Evolutionary conservation across 352 stramenopile genomes (phyloP).

Genomic region (Blastocystis sp.): DNA sequence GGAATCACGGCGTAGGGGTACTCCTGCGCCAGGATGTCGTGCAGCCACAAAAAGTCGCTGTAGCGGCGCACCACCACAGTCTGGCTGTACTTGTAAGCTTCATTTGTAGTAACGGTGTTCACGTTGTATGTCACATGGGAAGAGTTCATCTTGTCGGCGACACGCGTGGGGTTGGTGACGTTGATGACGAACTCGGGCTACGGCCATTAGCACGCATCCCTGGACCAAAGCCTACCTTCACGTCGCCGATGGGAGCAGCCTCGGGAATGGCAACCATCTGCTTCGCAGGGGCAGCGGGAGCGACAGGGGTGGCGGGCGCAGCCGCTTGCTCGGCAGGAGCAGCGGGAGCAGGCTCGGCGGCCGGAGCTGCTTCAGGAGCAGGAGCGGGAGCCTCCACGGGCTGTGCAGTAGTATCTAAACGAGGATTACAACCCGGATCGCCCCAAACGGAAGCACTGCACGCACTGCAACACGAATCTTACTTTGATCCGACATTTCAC

Average conservation of each 20-base stretch:
- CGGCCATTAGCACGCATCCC: neutral
- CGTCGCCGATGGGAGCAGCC: neutral
- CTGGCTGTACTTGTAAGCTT: constrained; percentile 32
- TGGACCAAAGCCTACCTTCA: neutral
- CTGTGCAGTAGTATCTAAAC: neutral
- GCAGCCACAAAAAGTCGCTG: constrained; percentile 64
- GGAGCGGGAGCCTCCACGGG: neutral
- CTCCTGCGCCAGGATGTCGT: constrained; percentile 43
- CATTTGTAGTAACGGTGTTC: constrained; percentile 31
- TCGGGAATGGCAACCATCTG: neutral
- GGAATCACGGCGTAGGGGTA: constrained; percentile 61
- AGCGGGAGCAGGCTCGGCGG: neutral
- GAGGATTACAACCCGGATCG: neutral
- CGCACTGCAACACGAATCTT: too few species aligned
- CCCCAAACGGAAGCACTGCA: too few species aligned
- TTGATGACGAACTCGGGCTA: constrained; percentile 61
- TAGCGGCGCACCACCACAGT: constrained; percentile 32
- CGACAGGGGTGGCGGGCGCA: neutral
- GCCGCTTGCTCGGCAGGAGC: neutral
- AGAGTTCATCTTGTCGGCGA: constrained; percentile 47
- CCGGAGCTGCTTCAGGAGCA: neutral
- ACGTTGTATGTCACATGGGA: constrained; percentile 55
- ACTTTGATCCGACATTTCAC: too few species aligned
- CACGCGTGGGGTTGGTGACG: constrained; percentile 39
- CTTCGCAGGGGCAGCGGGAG: neutral